Base-by-base conservation (phyloP, 2,329 filamentous ascomycete genomes). In the Sporothrix sp. region DNA sequence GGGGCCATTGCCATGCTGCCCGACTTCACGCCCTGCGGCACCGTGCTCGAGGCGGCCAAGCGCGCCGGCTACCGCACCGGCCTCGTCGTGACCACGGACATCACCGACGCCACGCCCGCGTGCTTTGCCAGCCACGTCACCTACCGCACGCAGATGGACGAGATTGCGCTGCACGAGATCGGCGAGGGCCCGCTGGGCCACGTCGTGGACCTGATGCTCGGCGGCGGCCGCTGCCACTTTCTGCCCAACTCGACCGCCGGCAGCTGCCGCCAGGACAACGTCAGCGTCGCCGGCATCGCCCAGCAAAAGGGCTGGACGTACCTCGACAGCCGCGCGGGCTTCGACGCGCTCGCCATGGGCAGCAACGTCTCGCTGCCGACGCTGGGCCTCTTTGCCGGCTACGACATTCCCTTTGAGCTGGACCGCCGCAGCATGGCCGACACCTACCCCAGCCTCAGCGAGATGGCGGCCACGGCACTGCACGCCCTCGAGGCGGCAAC, bases 21-120 rank as follows among this genome's bases (percentile, higher is more conserved):
- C 0, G 84, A 94, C 66, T 81, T 85, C 58, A 80, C 81, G 27
- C 88, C 93, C 4, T 98, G 93, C 65, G 93, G 91, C 7, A 95
- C 90, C 16, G 88, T 83, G 4, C 78, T 98, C 48, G 93, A 98
- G 70, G 93, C 93, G 3, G 93, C 93, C 33, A 95, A 96, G 70
- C 79, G 81, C 59, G 85, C 87, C 8, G 93, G 93, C 13, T 97
- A 96, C 52, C 84, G 82, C 68, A 98, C 93, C 2, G 93, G 93
- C 0, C 68, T 98, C 57, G 93, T 97, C 2, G 93, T 96, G 27
- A 98, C 93, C 1, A 98, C 93, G 0, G 81, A 91, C 55, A 81
- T 97, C 55, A 96, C 93, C 4, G 93, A 98, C 70, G 93, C 93
- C 4, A 98, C 93, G 2, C 93, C 93, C 1, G 93, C 93, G 2